Base-by-base conservation (phyloP, 2,329 filamentous ascomycete genomes). In the Penicillium paneum region DNA sequence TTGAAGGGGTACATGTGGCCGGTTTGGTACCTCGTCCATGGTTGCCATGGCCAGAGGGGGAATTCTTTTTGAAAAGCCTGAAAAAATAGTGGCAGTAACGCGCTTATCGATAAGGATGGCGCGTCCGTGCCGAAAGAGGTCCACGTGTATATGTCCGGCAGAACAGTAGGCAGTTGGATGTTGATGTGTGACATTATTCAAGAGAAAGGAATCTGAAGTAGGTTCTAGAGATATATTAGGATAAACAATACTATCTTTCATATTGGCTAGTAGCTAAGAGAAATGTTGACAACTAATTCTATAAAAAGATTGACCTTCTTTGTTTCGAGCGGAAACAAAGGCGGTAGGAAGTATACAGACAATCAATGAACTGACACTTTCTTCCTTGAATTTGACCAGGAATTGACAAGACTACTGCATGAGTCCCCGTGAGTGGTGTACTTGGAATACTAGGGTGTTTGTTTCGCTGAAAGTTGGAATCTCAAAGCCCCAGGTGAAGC, bases 1-100 rank as follows among this genome's bases (percentile, higher is more conserved):
- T 1, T 86, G 83, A 12, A 91, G 73, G 39, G 74, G 71, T 57
- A 75, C 79, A 7, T 80, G 78, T n/a, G 78, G 71, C 59, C 82
- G 80, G 71, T 86, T 88, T 10, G 54, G 54, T 54, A 59, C 56
- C 32, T 61, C 55, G 12, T 53, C 55, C n/a, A 59, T 46, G 26
- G 57, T 57, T 29, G 49, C 56, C 56, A 66, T 67, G 57, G 60
- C 63, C 40, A 58, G 17, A 46, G 26, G 28, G 26, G 17, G 17
- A 21, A n/a, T n/a, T 40, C n/a, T 19, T n/a, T 40, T 19, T 21
- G 39, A 34, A 47, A 44, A 28, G 50, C 17, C 36, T 46, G 32
- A 31, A 34, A 19, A 26, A 44, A 54, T 32, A 34, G 8, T 8
- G 26, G 24, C 52, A 39, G 49, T 34, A 24, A 34, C 57, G 53